Conservation (phyloP, 371 early-diverging fungal species). For the Thermomucor indicae-seudaticae region DNA sequence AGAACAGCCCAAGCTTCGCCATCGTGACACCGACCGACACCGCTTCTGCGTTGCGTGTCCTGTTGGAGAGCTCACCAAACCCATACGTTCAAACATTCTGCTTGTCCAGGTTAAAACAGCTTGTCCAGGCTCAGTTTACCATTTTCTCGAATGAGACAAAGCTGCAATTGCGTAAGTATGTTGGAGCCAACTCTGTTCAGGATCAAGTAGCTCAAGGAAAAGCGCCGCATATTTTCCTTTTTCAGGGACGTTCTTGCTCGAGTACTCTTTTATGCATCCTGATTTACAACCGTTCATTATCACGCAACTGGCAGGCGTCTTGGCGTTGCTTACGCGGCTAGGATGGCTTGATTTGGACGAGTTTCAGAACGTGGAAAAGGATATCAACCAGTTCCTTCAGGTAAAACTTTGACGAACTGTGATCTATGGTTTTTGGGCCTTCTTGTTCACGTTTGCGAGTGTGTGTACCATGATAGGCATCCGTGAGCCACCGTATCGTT, state of each 20-base stretch:
- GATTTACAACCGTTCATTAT: constrained; percentile 68
- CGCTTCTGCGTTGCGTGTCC: constrained; percentile 59
- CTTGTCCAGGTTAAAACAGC: constrained; percentile 60
- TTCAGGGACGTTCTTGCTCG: constrained; percentile 60
- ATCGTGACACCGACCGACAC: constrained; percentile 71
- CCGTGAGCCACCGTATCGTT: constrained; percentile 58
- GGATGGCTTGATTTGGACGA: constrained; percentile 80
- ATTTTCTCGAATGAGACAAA: constrained; percentile 60
- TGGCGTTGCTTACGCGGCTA: constrained; percentile 73
- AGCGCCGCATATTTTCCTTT: background rate
- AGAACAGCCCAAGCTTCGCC: constrained; percentile 31
- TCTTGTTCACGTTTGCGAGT: too few relatives aligned
- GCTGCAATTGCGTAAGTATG: constrained; percentile 65
- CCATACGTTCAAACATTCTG: constrained; percentile 76
- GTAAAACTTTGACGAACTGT: too few relatives aligned
- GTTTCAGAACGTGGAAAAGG: constrained; percentile 61
- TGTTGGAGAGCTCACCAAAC: constrained; percentile 66
- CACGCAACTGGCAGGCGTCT: constrained; percentile 62
- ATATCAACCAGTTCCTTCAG: constrained; percentile 66
- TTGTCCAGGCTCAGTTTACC: constrained; percentile 69
- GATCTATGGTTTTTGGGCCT: too few relatives aligned
- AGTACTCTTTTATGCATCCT: constrained; percentile 62
- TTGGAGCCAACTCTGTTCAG: too few relatives aligned
- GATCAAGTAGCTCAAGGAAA: too few relatives aligned
- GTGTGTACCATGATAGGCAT: constrained; percentile 37